phyloP scores from a whole-genome alignment of 305 asterid species.

The Solanum hybrid region DNA sequence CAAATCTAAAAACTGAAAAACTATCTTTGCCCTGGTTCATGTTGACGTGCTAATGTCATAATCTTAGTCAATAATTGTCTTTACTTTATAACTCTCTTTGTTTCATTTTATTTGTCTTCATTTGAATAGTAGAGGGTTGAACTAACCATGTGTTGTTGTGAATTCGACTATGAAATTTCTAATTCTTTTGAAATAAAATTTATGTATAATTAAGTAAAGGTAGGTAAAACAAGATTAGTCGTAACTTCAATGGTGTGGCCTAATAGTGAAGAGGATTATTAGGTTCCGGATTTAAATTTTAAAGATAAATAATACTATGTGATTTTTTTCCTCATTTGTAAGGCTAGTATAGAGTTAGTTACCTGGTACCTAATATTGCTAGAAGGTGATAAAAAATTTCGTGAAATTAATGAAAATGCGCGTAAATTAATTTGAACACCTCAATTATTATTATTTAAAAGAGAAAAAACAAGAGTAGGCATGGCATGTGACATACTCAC shows the following conservation, averaged over 20 bases:
- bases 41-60: neutral
- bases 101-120: too few relatives aligned
- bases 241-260: too few relatives aligned
- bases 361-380: too few relatives aligned
- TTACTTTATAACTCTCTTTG: neutral
- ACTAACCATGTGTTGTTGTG: neutral
- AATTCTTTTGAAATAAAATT: too few relatives aligned
- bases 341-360: neutral
- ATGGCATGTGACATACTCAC: neutral
- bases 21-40: too few relatives aligned
- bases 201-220: neutral
- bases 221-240: neutral
- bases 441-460: too few relatives aligned
- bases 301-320: too few relatives aligned
- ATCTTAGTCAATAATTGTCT: neutral
- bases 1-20: too few relatives aligned
- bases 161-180: neutral
- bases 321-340: neutral
- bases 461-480: neutral
- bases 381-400: fast-evolving
- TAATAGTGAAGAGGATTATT: too few relatives aligned
- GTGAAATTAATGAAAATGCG: fast-evolving
- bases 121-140: neutral
- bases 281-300: too few relatives aligned
- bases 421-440: fast-evolving